Evolutionary conservation across 495 filamentous ascomycete genomes (phyloP), one percentile per base, ranked within the genome.

Genomic region (Penicillium crystallinum): DNA sequence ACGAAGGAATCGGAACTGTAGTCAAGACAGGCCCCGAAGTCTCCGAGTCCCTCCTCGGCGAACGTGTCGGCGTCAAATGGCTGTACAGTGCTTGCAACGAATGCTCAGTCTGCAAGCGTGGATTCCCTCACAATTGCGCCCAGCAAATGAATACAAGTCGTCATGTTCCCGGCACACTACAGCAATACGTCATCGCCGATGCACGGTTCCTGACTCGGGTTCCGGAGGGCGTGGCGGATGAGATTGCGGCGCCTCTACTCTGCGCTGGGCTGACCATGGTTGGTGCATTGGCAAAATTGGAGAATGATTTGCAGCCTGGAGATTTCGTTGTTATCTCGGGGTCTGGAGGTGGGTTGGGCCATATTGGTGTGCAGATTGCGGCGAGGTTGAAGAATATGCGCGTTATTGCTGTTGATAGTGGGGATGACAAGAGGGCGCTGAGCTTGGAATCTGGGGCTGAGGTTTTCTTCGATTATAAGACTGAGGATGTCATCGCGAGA

Each of bases 61-160:
- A 66, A 25, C 66, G 70, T 0, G 70, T 68, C 1, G 70, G 70
- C 1, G 52, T 74, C 19, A 74, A 74, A 56, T 74, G 69, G 70
- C 53, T 74, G 8, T 65, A 64, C 15, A 67, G 59, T 19, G 63
- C 68, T 10, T 74, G 70, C 40, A 56, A 48, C 3, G 40, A 65
- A 42, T 74, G 69, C 49, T 77, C 73, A 2, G 65, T 66, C 41
- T 72, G 69, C 35, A 47, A 53, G 9, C 46, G 52, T 5, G 64
- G 66, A 0, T 55, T 62, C 19, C 46, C 41, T 14, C 56, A 71
- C 4, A 46, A 70, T 40, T 73, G 69, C 23, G 41, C 61, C 2
- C 60, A 68, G 3, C 69, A 74, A 54, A 42, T 65, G 3, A 71
- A 74, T 35, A 68, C 64, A 3, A 60, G 68, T 17, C 63, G 63